phyloP scores from a whole-genome alignment of 352 stramenopile species.

The Saprolegnia diclina region DNA sequence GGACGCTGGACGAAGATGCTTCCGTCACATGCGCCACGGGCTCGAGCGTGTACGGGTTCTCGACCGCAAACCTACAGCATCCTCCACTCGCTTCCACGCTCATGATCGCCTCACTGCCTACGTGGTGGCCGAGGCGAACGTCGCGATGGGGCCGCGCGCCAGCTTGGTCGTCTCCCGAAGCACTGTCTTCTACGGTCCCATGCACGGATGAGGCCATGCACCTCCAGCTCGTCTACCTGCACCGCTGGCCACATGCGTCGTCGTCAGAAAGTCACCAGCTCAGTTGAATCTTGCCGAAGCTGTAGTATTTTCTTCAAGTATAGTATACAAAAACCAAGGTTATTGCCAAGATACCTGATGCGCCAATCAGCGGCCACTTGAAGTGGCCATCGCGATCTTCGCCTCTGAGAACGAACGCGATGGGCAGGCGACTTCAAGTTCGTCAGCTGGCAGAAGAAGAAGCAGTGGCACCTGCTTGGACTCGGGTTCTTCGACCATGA shows the following conservation, averaged over 20 bases:
- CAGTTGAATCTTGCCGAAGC: background rate
- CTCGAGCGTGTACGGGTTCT: conserved; percentile 73
- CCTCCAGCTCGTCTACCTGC: background rate
- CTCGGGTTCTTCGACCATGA: too few species aligned
- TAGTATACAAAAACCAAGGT: background rate
- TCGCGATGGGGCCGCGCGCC: background rate
- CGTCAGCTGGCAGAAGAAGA: background rate
- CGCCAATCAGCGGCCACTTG: background rate
- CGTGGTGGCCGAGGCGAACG: background rate
- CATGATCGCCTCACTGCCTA: too few species aligned
- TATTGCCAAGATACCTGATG: background rate
- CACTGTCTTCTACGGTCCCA: too few species aligned
- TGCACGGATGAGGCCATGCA: too few species aligned
- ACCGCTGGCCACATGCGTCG: background rate
- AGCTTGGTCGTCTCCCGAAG: too few species aligned
- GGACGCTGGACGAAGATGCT: conserved; percentile 46
- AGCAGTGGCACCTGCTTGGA: background rate
- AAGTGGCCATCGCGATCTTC: background rate
- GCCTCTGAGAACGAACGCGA: background rate
- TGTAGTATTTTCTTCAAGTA: background rate
- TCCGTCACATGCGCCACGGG: conserved; percentile 54
- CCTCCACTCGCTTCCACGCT: background rate
- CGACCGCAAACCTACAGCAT: conserved; percentile 31
- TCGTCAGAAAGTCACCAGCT: background rate
- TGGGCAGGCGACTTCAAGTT: too few species aligned